These are phyloP conservation scores for Juglanconis oblonga DNA, from an alignment of 2,329 filamentous ascomycete genomes.

Conservation along the genomic window DNA sequence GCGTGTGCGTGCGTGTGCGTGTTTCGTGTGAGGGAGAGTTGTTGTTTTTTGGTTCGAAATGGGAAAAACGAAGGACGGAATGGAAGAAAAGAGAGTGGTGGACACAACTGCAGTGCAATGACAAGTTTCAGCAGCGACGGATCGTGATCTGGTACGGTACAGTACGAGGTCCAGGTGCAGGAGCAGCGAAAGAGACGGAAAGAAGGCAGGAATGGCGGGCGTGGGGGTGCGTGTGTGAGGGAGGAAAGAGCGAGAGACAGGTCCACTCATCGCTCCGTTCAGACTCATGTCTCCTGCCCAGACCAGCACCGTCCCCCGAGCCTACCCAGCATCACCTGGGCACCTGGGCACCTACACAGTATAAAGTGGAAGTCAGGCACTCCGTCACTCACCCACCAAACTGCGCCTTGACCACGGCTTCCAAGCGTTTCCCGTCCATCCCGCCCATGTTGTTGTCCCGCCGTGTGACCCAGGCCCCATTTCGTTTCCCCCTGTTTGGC, in stretches of 20 bases:
- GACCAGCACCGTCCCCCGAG: neutral
- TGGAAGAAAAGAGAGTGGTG: neutral
- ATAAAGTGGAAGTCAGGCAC: no score
- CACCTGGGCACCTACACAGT: no score
- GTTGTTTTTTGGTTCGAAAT: neutral
- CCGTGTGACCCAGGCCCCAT: neutral
- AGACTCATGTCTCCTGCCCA: neutral
- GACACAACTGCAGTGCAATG: neutral
- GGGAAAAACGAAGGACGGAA: neutral
- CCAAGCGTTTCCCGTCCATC: neutral
- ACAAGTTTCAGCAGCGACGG: neutral
- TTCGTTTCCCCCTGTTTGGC: slow-evolving; percentile 3
- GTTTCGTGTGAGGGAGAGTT: neutral
- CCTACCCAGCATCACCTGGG: no score
- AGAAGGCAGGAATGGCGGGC: neutral
- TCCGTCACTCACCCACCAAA: neutral
- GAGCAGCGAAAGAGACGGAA: neutral
- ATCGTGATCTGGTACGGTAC: no score
- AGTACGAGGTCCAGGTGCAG: neutral
- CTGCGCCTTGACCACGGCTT: neutral
- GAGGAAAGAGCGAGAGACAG: slow-evolving; percentile 2
- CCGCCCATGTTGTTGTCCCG: neutral
- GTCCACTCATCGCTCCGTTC: neutral
- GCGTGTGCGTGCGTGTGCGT: neutral
- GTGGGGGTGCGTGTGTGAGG: slow-evolving; percentile 12